A percentile compares a stretch with the other conserved stretches of the same genome.
Conservation (phyloP, 768 basidiomycete species). For the Lactarius psammicola region DNA sequence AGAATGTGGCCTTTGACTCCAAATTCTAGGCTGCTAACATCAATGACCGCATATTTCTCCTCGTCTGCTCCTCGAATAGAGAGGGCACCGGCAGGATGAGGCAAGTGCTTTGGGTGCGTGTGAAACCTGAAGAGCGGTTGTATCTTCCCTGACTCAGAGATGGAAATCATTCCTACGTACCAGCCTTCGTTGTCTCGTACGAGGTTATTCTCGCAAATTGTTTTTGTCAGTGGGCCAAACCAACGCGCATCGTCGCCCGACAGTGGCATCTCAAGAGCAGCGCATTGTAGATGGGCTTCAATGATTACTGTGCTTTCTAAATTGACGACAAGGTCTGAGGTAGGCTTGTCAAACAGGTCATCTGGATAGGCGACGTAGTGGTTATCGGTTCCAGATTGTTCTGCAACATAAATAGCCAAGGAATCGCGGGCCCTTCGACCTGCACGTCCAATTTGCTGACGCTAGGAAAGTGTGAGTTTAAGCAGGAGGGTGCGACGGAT, state of each 20-base stretch:
- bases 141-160: background rate
- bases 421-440: constrained; percentile 80
- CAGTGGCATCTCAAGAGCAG: constrained; percentile 82
- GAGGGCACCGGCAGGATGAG: constrained; percentile 69
- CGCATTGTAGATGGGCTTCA: constrained; percentile 87
- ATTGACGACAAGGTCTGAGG: constrained; percentile 67
- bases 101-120: constrained; percentile 73
- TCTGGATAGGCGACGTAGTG: constrained; percentile 70
- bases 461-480: constrained; percentile 41
- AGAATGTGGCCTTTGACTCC: constrained; percentile 48
- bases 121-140: constrained; percentile 59
- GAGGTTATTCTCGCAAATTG: constrained; percentile 61
- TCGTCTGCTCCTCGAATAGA: constrained; percentile 76
- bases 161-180: constrained; percentile 39
- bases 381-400: constrained; percentile 65
- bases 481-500: too few species aligned
- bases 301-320: constrained; percentile 70
- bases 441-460: constrained; percentile 87
- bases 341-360: constrained; percentile 61
- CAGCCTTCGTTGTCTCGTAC: constrained; percentile 76
- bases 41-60: constrained; percentile 73
- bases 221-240: constrained; percentile 62
- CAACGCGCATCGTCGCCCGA: constrained; percentile 61
- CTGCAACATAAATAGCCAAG: constrained; percentile 70
- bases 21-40: constrained; percentile 47